Percentiles rank a stretch among this genome's conserved stretches.
phyloP scores from a whole-genome alignment of 805 yeast species.

The Myxozyma sirexii region DNA sequence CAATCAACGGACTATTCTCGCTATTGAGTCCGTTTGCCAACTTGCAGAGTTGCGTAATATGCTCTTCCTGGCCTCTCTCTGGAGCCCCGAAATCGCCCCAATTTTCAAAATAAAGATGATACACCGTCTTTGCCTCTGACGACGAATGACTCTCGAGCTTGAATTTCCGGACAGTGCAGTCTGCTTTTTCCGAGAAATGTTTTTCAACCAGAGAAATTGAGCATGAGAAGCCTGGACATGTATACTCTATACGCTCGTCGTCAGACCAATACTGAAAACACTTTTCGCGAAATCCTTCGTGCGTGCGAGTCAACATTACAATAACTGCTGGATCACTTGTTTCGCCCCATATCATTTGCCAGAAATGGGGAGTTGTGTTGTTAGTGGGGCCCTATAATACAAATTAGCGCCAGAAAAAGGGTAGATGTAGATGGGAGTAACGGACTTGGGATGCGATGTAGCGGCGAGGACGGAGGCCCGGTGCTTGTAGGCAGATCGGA shows the following conservation, averaged over 20 bases:
- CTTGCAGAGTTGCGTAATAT: conserved; percentile 57
- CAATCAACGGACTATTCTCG: conserved; percentile 60
- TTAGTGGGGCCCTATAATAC: conserved; percentile 73
- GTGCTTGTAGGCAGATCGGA: conserved; percentile 53
- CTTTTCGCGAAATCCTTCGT: conserved; percentile 76
- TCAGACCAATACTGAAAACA: conserved; percentile 82
- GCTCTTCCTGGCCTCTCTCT: conserved; percentile 50
- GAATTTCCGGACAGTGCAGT: conserved; percentile 27
- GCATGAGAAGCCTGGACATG: conserved; percentile 9
- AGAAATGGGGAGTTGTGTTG: conserved; percentile 78
- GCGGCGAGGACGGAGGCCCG: conserved; percentile 31
- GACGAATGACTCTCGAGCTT: conserved; percentile 21
- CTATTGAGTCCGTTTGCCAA: conserved; percentile 49
- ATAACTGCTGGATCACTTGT: conserved; percentile 66
- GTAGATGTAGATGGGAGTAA: not conserved
- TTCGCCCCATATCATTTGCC: conserved; percentile 70
- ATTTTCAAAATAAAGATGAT: conserved; percentile 71
- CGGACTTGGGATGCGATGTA: conserved; percentile 48
- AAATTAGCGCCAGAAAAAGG: not conserved
- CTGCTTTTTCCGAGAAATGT: conserved; percentile 18
- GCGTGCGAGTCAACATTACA: conserved; percentile 75
- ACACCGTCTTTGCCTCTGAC: conserved; percentile 37
- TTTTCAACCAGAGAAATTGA: conserved; percentile 1
- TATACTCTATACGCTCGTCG: conserved; percentile 42
- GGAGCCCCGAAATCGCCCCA: conserved; percentile 87